Base-by-base conservation (phyloP, 2,329 filamentous ascomycete genomes). In the Cercospora berteroae region DNA sequence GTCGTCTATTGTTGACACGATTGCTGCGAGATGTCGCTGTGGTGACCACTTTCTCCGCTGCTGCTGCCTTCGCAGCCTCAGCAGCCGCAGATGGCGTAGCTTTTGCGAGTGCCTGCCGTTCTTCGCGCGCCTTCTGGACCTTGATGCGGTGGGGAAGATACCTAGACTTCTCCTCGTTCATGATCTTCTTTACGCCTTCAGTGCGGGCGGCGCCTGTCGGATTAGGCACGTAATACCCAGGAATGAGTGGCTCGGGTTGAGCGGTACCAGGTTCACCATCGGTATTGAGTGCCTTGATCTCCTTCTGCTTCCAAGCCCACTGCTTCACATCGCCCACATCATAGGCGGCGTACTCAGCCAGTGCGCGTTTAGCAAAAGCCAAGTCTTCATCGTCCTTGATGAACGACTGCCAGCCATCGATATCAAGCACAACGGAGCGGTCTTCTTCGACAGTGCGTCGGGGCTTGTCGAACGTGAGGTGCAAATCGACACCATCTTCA, bases 141-240 rank as follows among this genome's bases (percentile, higher is more conserved):
- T 96, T 96, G 81, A 99, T 95, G 71, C 96, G 94, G 83, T 99
- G 95, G 48, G 95, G 95, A 7, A 99, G 86, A 77, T 99, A 99
- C 77, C 97, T 97, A 29, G 94, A 97, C 83, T 99, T 99, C 79
- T 99, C 95, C 0, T 93, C 92, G 78, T 99, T 96, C 69, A 96
- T 86, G 65, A 99, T 98, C 83, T 94, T 96, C 83, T 96, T 94
- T 75, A 93, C 89, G 29, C 93, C 94, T 81, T 99, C 94, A 0
- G 95, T 97, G 65, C 95, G 88, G 65, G 95, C 95, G 73, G 89
- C 91, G 36, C 95, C 95, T 9, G 93, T 93, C 0, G 85, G 69
- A 72, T 97, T 99, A 0, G 92, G 88, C 48, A 97, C 92, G 76
- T 97, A 98, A 75, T 90, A 89, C 44, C 88, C 88, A 70, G 85